Base-by-base conservation (phyloP, 2,329 filamentous ascomycete genomes). In the Pseudogymnoascus sp. region DNA sequence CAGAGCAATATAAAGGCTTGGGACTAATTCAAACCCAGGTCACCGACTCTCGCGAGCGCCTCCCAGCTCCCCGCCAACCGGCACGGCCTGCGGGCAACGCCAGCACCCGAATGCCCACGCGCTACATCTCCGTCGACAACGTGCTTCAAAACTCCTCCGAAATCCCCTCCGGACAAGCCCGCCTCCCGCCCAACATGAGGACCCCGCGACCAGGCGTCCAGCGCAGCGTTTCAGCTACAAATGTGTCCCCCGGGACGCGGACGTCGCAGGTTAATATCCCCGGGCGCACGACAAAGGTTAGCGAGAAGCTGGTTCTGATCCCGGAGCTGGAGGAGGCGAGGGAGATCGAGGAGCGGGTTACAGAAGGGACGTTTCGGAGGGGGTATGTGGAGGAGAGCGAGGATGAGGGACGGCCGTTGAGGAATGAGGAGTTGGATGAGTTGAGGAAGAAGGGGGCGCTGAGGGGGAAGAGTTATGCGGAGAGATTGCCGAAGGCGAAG, bases 231-330 rank as follows among this genome's bases (percentile, higher is more conserved):
- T 81, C 42, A 74, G 73, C 69, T 75, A 81, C 70, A 0, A 66
- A 69, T 21, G 70, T 73, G 3, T 68, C 70, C 5, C 76, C 77
- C 10, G 77, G 77, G 10, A 73, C 80, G 38, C 77, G 70, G 64
- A 68, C 72, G 66, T 67, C 70, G 9, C 70, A 78, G 79, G 61
- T 82, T 82, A 65, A 77, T 79, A 70, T 97, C 68, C 95, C 93
- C 0, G 88, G 91, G 5, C 85, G 95, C 62, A 96, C 92, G 38
- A 96, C 91, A 29, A 97, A 97, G 75, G 88, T 96, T 67, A 96
- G 91, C 75, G 91, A 97, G 78, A 97, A 97, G 77, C 81, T 99
- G n/a, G 95, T 99, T 0, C 80, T 97, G 37, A 82, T 99, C 13
- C 95, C 95, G 0, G 93, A 97, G 72, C 89, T 92, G 1, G 80